These are phyloP conservation scores for Fusarium tupiense DNA, from an alignment of 2,329 filamentous ascomycete genomes.

Conservation along the genomic window DNA sequence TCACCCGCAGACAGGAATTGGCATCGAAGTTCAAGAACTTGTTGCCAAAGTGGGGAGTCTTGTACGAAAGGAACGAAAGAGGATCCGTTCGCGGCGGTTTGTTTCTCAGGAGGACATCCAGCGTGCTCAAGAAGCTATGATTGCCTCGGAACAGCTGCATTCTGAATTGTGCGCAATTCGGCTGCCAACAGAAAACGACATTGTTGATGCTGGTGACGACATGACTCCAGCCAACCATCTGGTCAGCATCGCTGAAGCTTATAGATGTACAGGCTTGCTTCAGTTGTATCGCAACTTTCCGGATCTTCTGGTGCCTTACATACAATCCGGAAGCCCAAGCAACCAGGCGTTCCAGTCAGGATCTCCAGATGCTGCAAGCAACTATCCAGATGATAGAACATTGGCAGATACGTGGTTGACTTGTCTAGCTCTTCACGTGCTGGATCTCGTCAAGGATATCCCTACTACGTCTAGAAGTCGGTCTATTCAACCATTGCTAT, in stretches of 20 bases:
- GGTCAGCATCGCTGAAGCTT: conserved; percentile 42
- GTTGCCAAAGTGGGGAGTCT: conserved; percentile 40
- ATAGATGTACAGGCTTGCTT: conserved; percentile 41
- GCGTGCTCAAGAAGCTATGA: conserved; percentile 36
- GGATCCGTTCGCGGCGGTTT: conserved; percentile 34
- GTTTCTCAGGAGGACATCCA: conserved; percentile 42
- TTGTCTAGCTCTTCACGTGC: conserved; percentile 55
- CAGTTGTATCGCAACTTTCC: conserved; percentile 51
- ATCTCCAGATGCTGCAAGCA: conserved; percentile 3
- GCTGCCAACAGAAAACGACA: conserved; percentile 24
- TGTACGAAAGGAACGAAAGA: conserved; percentile 37
- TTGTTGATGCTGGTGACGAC: conserved; percentile 41
- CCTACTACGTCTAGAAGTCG: conserved; percentile 55
- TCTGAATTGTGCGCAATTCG: conserved; percentile 27
- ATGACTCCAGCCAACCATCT: conserved; percentile 41
- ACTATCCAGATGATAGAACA: not conserved
- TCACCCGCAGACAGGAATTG: conserved; percentile 43
- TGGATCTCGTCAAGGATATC: conserved; percentile 53
- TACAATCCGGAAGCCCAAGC: not conserved
- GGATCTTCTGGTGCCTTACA: conserved; percentile 48
- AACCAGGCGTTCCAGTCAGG: not conserved
- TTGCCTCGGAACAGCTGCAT: conserved; percentile 29
- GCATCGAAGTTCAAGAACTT: conserved; percentile 39
- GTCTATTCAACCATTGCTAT: conserved; percentile 56
- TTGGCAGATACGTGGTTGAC: conserved; percentile 53